Evolutionary conservation across 2,329 filamentous ascomycete species (phyloP).

Genomic region (Penicillium sp.): DNA sequence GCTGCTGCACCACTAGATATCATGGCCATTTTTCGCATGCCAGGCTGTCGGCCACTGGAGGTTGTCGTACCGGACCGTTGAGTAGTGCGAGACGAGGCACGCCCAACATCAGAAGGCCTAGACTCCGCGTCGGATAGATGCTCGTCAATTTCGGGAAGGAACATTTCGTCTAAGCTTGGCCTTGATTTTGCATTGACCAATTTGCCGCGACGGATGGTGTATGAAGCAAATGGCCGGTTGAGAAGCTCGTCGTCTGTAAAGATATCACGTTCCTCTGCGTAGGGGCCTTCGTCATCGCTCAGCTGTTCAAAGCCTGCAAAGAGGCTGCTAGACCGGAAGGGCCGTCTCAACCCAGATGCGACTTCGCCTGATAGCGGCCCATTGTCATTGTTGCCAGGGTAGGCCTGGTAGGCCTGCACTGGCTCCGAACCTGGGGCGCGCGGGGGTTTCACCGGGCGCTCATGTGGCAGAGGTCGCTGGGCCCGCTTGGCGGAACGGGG

Average conservation of each 20-base stretch:
- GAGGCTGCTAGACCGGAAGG: conserved; percentile 77
- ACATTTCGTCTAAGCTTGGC: conserved; percentile 33
- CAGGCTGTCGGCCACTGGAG: conserved; percentile 51
- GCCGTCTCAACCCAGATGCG: conserved; percentile 64
- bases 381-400: conserved; percentile 79
- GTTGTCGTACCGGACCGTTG: conserved; percentile 42
- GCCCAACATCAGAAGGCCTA: conserved; percentile 24
- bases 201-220: conserved; percentile 44
- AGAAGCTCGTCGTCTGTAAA: conserved; percentile 48
- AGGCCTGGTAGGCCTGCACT: conserved; percentile 71
- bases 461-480: conserved; percentile 33
- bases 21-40: conserved; percentile 76
- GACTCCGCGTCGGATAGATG: conserved; percentile 34
- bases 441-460: conserved; percentile 34
- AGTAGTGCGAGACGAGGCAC: conserved; percentile 11
- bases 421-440: conserved; percentile 40
- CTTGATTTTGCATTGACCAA: conserved; percentile 39
- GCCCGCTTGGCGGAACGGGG: conserved; percentile 35
- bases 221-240: conserved; percentile 46
- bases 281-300: conserved; percentile 52
- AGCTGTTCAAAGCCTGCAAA: conserved; percentile 79
- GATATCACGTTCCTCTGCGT: conserved; percentile 29
- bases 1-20: conserved; percentile 76
- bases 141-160: conserved; percentile 41
- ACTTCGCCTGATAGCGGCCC: conserved; percentile 65